A percentile compares a stretch with the other conserved stretches of the same genome.
These are phyloP conservation scores for Austroboletus eburneus DNA, from an alignment of 768 basidiomycete species.

Conservation along the genomic window DNA sequence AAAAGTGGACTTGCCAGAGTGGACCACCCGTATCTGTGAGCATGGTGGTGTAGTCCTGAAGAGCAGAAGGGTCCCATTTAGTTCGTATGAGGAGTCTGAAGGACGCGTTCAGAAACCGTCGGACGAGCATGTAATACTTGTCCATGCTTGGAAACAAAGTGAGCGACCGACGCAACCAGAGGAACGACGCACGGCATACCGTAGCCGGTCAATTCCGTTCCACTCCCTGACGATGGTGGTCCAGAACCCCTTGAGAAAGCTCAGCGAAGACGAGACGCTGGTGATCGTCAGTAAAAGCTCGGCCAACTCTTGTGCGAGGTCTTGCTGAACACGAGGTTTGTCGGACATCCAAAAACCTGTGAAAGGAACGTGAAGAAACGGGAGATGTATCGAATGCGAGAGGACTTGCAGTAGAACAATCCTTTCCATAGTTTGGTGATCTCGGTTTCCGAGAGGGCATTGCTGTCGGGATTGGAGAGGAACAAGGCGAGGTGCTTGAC, in stretches of 20 bases:
- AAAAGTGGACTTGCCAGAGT: slow-evolving; percentile 76
- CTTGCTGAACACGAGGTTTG: slow-evolving; percentile 94
- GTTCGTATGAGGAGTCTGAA: slow-evolving; percentile 73
- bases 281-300: slow-evolving; percentile 72
- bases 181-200: slow-evolving; percentile 45
- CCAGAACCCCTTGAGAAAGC: slow-evolving; percentile 90
- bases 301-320: slow-evolving; percentile 80
- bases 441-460: slow-evolving; percentile 64
- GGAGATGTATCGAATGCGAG: neutral
- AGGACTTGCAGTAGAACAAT: slow-evolving; percentile 82
- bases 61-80: slow-evolving; percentile 58
- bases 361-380: neutral
- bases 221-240: slow-evolving; percentile 86
- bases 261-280: slow-evolving; percentile 52
- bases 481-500: slow-evolving; percentile 75
- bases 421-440: slow-evolving; percentile 97
- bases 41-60: slow-evolving; percentile 65
- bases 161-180: neutral
- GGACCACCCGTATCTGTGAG: slow-evolving; percentile 70
- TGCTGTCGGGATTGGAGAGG: slow-evolving; percentile 59
- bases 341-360: slow-evolving; percentile 99
- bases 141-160: slow-evolving; percentile 63
- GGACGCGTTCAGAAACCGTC: slow-evolving; percentile 81
- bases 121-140: slow-evolving; percentile 95
- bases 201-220: slow-evolving; percentile 84